These are phyloP conservation scores for Panus rudis DNA, from an alignment of 768 basidiomycete genomes.

Conservation along the genomic window DNA sequence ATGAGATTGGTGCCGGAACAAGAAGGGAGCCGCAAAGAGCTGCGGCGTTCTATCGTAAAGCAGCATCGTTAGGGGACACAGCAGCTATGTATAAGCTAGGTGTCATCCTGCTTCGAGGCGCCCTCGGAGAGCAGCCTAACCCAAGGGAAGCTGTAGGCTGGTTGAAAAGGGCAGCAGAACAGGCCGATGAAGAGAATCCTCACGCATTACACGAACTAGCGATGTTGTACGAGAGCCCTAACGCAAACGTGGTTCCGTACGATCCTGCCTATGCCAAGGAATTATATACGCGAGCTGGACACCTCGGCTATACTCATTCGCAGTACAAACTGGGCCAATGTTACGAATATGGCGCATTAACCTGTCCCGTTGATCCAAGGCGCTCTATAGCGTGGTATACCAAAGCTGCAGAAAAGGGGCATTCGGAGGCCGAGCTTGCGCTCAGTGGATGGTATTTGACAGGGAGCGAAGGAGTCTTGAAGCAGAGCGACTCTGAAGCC, in stretches of 20 bases:
- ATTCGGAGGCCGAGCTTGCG: slow-evolving; percentile 91
- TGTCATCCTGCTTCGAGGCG: slow-evolving; percentile 88
- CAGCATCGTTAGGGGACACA: slow-evolving; percentile 92
- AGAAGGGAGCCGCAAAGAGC: slow-evolving; percentile 82
- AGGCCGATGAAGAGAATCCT: slow-evolving; percentile 97
- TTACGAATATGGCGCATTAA: slow-evolving; percentile 86
- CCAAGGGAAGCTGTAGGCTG: slow-evolving; percentile 90
- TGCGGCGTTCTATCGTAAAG: slow-evolving; percentile 93
- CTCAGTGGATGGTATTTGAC: slow-evolving; percentile 98
- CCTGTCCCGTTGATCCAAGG: slow-evolving; percentile 88
- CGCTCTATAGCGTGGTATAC: slow-evolving; percentile 99
- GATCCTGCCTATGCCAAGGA: slow-evolving; percentile 81
- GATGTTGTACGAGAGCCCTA: slow-evolving; percentile 68
- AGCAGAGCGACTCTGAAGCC: slow-evolving; percentile 98
- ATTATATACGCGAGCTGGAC: slow-evolving; percentile 84
- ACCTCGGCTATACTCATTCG: slow-evolving; percentile 87
- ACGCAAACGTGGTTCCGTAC: slow-evolving; percentile 60
- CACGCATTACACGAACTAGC: slow-evolving; percentile 97
- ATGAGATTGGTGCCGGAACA: slow-evolving; percentile 97
- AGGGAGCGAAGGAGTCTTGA: slow-evolving; percentile 89
- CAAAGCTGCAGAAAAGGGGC: slow-evolving; percentile 94
- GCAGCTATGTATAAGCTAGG: slow-evolving; percentile 99
- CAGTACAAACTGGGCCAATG: slow-evolving; percentile 96
- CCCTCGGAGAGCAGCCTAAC: slow-evolving; percentile 77
- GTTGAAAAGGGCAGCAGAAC: slow-evolving; percentile 91